Conservation (phyloP, 1,139 yeast genomes). For the Suhomyces chickasaworum region DNA sequence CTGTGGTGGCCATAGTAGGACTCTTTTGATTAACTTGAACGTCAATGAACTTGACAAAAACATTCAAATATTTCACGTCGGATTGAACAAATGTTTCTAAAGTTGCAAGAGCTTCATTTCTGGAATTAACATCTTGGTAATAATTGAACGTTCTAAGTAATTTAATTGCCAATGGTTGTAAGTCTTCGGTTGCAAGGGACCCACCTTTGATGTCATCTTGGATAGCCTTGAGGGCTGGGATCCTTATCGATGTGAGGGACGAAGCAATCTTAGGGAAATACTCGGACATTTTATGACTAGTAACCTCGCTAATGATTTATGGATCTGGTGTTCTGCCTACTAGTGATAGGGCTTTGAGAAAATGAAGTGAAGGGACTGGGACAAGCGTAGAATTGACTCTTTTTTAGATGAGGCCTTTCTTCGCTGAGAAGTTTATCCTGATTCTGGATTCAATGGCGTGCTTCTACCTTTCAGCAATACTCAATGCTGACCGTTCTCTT, state of each 20-base stretch:
- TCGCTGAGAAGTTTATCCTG: background rate
- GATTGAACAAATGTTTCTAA: slow-evolving; percentile 36
- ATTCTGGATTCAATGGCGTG: background rate
- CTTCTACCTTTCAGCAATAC: background rate
- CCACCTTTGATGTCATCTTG: slow-evolving; percentile 17
- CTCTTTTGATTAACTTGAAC: slow-evolving; percentile 33
- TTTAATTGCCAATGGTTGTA: slow-evolving; percentile 24
- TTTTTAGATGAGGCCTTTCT: background rate
- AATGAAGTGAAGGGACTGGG: background rate
- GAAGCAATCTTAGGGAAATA: slow-evolving; percentile 24
- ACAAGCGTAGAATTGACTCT: background rate
- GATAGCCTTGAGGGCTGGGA: slow-evolving; percentile 29
- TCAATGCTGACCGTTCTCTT: background rate
- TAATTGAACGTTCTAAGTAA: slow-evolving; percentile 50
- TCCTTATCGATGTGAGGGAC: slow-evolving; percentile 38
- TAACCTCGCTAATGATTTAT: background rate
- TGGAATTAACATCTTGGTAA: slow-evolving; percentile 53
- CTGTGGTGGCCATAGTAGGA: slow-evolving; percentile 50
- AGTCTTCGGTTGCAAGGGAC: slow-evolving; percentile 25
- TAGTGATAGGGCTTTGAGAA: background rate
- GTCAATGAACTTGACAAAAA: slow-evolving; percentile 39
- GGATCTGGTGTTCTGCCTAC: background rate
- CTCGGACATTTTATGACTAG: background rate
- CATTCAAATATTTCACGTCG: slow-evolving; percentile 35
- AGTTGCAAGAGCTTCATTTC: slow-evolving; percentile 40